These are phyloP conservation scores for Seminavis robusta DNA, from an alignment of 108 stramenopile species.

Conservation along the genomic window DNA sequence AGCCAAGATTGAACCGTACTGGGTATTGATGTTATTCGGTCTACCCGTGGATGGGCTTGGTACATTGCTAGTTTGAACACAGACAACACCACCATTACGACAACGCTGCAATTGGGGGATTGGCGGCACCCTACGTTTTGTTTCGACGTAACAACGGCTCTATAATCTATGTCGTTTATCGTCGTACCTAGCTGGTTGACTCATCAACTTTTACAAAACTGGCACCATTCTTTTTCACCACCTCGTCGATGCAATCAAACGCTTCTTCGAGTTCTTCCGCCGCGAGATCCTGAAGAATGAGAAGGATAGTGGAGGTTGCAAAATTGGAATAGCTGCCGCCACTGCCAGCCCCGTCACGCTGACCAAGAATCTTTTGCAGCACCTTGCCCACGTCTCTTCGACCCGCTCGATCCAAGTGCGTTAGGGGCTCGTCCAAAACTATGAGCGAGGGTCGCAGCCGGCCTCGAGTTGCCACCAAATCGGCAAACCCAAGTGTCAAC, in stretches of 20 bases:
- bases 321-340: constrained; percentile 10
- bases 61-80: too few species aligned
- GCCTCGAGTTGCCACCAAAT: constrained; percentile 62
- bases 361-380: constrained; percentile 53
- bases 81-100: too few species aligned
- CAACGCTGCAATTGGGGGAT: too few species aligned
- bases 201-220: constrained; percentile 59
- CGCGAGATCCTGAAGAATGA: constrained; percentile 82
- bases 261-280: constrained; percentile 83
- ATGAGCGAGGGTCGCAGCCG: constrained; percentile 56
- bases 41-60: too few species aligned
- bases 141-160: too few species aligned
- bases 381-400: constrained; percentile 60
- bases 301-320: constrained; percentile 47
- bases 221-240: constrained; percentile 50
- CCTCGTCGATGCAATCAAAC: constrained; percentile 80
- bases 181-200: too few species aligned
- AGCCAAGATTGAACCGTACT: too few species aligned
- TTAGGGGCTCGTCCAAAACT: constrained; percentile 79
- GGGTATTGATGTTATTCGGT: too few species aligned
- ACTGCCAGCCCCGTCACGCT: neutral
- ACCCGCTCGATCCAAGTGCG: constrained; percentile 75
- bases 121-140: too few species aligned
- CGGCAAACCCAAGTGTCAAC: constrained; percentile 65
- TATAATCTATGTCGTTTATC: too few species aligned